Evolutionary conservation across 2,329 filamentous ascomycete genomes (phyloP), one percentile per base, ranked within the genome.

Genomic region (Tolypocladium tropicale): DNA sequence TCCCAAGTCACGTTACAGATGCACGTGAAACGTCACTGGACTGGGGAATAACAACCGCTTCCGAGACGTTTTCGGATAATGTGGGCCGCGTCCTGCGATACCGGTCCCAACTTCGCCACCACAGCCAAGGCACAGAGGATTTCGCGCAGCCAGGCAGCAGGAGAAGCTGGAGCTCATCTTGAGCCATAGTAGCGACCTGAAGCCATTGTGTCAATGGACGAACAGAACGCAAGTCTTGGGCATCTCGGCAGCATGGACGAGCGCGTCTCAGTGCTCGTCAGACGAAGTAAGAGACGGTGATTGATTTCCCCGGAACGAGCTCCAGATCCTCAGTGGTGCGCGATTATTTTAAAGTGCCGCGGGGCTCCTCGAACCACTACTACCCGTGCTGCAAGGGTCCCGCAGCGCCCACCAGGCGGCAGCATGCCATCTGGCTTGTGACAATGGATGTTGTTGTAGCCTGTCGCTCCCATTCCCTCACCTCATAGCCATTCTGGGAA

Each of bases 1-100:
- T 28, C 1, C 1, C n/a, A n/a, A 9, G 2, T n/a, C 46, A 21
- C 9, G 46, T 21, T n/a, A 28, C 3, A 2, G 0, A 1, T 0
- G 3, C 46, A 33, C 28, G 46, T 50, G 46, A 50, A n/a, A n/a
- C n/a, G n/a, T n/a, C 18, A n/a, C 6, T 5, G 6, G 12, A 28
- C 23, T 9, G 11, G 14, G 14, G 4, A 18, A 7, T 1, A 5
- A 4, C 11, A 28, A 12, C 23, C 3, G 5, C 14, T 49, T 49
- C 46, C 46, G 46, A 16, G n/a, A 30, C 16, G 14, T 48, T 48
- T 48, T 48, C 43, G 46, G 25, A 11, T 16, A 2, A 7, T n/a
- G 25, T 49, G 46, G 25, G 18, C 18, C 43, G 7, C 30, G 16
- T 30, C 28, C n/a, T 7, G 23, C 46, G 25, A 32, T 32, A 30